A percentile compares a stretch with the other conserved stretches of the same genome.
Evolutionary conservation across 2,329 filamentous ascomycete genomes (phyloP).

Genomic region (Phaeosphaeriaceae sp.): DNA sequence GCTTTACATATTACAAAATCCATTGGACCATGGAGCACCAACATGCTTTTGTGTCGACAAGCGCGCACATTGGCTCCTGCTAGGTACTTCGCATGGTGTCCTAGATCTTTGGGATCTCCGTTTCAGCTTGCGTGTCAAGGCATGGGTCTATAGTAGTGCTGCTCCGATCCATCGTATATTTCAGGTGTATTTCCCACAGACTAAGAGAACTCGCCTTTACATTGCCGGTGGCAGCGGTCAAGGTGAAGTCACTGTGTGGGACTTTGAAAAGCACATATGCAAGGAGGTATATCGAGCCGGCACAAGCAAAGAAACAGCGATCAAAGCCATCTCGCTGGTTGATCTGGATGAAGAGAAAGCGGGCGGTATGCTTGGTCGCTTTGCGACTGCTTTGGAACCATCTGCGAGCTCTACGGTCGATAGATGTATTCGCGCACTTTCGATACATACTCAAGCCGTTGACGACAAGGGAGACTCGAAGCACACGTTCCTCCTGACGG

Average conservation of each 20-base stretch:
- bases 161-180: conserved; percentile 80
- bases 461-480: conserved; percentile 75
- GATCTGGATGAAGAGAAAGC: conserved; percentile 87
- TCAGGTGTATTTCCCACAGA: conserved; percentile 62
- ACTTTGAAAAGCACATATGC: conserved; percentile 87
- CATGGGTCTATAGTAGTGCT: conserved; percentile 85
- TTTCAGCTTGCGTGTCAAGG: conserved; percentile 87
- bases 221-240: conserved; percentile 86
- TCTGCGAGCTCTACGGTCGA: conserved; percentile 62
- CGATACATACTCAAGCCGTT: conserved; percentile 72
- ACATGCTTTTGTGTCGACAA: conserved; percentile 90
- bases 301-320: conserved; percentile 36
- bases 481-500: conserved; percentile 84
- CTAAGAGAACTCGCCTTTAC: conserved; percentile 81
- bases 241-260: conserved; percentile 94
- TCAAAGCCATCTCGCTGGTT: conserved; percentile 72
- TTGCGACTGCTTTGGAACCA: conserved; percentile 71
- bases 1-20: conserved; percentile 82
- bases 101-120: conserved; percentile 95
- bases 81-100: conserved; percentile 92
- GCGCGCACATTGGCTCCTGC: conserved; percentile 85
- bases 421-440: conserved; percentile 76
- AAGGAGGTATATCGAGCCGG: conserved; percentile 83
- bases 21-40: conserved; percentile 87
- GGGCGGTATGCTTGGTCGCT: conserved; percentile 85